Evolutionary conservation across 169 alveolate genomes (phyloP), one percentile per base, ranked within the genome.

Genomic region (Perkinsus olseni): DNA sequence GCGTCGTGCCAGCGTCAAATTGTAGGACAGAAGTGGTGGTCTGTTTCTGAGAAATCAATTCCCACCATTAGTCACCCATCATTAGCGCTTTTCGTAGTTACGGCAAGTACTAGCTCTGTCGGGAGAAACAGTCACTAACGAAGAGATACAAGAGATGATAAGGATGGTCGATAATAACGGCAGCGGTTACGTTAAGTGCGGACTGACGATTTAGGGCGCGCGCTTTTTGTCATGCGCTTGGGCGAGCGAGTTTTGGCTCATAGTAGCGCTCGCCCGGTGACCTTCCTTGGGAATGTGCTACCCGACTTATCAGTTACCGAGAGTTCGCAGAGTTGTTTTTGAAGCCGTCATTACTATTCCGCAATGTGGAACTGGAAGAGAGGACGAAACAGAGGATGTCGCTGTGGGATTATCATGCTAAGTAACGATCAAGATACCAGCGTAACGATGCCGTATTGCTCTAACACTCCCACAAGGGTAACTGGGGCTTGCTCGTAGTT

Each of bases 131-230:
- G 74, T 62, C 6, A 21, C n/a, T 20, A 91, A 48, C 36, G 93
- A 91, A 20, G 93, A 91, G 50, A 91, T 91, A 13, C 48, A 91
- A 39, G 93, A 91, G 50, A 91, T 91, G 93, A 91, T 91, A 21
- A 90, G 93, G 21, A 91, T 91, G 93, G 50, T 91, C 50, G 93
- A 91, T 37, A 31, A 48, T 28, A 48, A 91, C 50, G 93, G 93
- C 34, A 48, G 4, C 21, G 93, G 93, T 38, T 48, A 38, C 8
- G 91, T 38, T 13, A 74, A 34, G 40, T 74, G 28, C 38, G 28
- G 20, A 0, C 39, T 1, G 37, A 34, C 39, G 6, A 8, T 13
- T 38, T 28, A 74, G 91, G 48, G 45, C 20, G 31, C 20, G 38
- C 38, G 8, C 38, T 28, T 8, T 31, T 13, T 1, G 0, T 62